Conservation (phyloP, 768 basidiomycete genomes). For the Lactarius quietus region DNA sequence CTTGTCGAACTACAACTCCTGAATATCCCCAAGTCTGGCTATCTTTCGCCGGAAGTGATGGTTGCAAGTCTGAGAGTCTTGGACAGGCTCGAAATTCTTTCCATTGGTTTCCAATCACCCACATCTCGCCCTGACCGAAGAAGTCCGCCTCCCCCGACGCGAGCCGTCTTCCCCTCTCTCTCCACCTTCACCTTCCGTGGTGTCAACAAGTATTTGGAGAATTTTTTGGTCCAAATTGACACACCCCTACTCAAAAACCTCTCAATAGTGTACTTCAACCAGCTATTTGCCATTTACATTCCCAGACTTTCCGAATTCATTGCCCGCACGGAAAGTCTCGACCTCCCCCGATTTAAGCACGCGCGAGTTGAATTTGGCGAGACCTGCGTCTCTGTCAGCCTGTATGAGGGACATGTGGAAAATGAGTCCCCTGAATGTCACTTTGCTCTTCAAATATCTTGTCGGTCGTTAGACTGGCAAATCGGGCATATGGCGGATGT, state of each 20-base stretch:
- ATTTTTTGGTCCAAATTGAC: background rate
- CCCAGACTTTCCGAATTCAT: background rate
- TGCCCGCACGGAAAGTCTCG: background rate
- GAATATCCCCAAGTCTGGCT: background rate
- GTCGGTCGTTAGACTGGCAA: background rate
- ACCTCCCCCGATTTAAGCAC: background rate
- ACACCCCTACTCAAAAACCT: background rate
- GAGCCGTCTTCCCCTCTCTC: background rate
- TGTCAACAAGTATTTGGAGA: background rate
- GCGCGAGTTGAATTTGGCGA: background rate
- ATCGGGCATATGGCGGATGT: background rate
- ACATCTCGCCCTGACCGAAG: background rate
- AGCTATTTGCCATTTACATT: background rate
- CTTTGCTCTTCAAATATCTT: background rate
- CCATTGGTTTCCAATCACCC: background rate
- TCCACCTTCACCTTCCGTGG: background rate
- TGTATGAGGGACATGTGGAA: background rate
- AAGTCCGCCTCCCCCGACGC: too few species aligned
- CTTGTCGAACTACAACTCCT: background rate
- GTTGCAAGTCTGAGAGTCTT: background rate
- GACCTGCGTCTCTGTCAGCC: background rate
- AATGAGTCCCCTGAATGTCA: background rate
- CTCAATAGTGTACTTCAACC: background rate
- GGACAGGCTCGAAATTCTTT: background rate
- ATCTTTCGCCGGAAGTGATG: conserved; percentile 1